These are phyloP conservation scores for Erodium moschatum DNA, from an alignment of 441 rosid species.

Conservation along the genomic window DNA sequence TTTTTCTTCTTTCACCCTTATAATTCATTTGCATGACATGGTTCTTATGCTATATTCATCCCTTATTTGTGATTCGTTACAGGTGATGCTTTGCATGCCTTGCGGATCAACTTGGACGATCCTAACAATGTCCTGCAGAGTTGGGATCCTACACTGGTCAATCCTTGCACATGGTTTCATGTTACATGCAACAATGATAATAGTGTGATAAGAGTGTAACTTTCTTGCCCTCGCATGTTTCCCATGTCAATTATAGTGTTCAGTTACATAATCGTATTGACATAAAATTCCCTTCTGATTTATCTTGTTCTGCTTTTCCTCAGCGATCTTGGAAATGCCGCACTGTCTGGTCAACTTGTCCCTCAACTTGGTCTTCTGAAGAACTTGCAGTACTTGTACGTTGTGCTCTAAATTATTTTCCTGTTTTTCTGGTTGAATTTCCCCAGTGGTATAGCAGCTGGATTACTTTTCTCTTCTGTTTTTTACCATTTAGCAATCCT, in stretches of 20 bases:
- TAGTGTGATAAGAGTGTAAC: slow-evolving; percentile 90
- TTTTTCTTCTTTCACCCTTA: background rate
- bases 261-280: slow-evolving; percentile 4
- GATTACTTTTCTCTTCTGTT: background rate
- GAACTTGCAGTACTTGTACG: slow-evolving; percentile 87
- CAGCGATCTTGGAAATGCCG: slow-evolving; percentile 94
- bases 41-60: background rate
- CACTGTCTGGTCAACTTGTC: slow-evolving; percentile 79
- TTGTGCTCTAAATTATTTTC: slow-evolving; percentile 8
- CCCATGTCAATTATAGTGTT: background rate
- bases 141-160: slow-evolving; percentile 99
- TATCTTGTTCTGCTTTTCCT: slow-evolving; percentile 15
- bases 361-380: slow-evolving; percentile 87
- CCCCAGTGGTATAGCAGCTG: background rate
- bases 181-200: slow-evolving; percentile 92
- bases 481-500: background rate
- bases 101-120: slow-evolving; percentile 57
- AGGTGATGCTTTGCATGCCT: slow-evolving; percentile 91
- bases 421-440: background rate
- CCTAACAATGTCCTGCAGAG: slow-evolving; percentile 89
- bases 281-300: slow-evolving; percentile 8
- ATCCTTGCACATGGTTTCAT: slow-evolving; percentile 97
- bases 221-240: slow-evolving; percentile 16
- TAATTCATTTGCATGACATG: background rate
- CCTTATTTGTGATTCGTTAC: slow-evolving; percentile 18